These are phyloP conservation scores for Ilex aquifolium DNA, from an alignment of 257 asterid species.

Conservation along the genomic window DNA sequence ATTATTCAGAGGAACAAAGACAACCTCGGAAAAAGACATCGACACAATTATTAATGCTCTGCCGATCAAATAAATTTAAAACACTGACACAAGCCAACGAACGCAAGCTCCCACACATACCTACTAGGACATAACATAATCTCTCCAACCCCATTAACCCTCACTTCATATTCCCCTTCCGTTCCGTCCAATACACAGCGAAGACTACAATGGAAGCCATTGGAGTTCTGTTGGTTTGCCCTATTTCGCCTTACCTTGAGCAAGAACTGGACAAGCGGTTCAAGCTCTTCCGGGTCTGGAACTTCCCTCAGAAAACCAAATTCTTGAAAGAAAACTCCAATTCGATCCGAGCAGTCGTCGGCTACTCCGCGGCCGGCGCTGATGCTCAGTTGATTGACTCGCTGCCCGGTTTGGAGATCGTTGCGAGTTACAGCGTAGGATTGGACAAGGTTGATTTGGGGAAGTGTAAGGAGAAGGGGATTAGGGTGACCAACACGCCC, in stretches of 20 bases:
- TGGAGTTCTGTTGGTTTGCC: neutral
- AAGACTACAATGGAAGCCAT: neutral
- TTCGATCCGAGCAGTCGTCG: neutral
- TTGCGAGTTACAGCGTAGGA: neutral
- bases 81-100: too few relatives aligned
- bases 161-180: too few relatives aligned
- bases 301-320: neutral
- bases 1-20: too few relatives aligned
- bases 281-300: neutral
- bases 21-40: too few relatives aligned
- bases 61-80: too few relatives aligned
- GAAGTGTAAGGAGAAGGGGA: conserved; percentile 1
- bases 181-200: too few relatives aligned
- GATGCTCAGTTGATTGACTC: neutral
- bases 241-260: neutral
- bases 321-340: neutral
- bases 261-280: neutral
- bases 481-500: neutral
- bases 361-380: neutral
- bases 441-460: neutral
- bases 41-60: too few relatives aligned
- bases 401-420: neutral
- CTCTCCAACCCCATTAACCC: too few relatives aligned
- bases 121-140: too few relatives aligned
- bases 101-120: too few relatives aligned